These are phyloP conservation scores for Ophiocordyceps australis DNA, from an alignment of 2,329 filamentous ascomycete species.

Conservation along the genomic window DNA sequence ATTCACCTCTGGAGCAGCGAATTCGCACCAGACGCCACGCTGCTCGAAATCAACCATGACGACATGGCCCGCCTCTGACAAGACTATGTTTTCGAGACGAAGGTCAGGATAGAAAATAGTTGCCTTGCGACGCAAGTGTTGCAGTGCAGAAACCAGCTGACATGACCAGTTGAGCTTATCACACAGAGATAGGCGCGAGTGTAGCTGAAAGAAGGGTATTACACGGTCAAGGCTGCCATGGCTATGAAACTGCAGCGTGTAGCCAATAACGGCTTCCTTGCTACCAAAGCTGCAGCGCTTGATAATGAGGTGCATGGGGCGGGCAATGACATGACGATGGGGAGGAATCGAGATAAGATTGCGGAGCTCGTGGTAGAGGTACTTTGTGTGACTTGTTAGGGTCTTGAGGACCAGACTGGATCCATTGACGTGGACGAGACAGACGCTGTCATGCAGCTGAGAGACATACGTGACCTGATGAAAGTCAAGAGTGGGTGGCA, in stretches of 20 bases:
- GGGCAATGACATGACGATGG: constrained; percentile 32
- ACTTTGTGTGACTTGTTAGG: constrained; percentile 36
- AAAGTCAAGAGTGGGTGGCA: constrained; percentile 31
- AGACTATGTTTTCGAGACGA: constrained; percentile 39
- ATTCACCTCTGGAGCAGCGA: constrained; percentile 41
- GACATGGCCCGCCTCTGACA: constrained; percentile 25
- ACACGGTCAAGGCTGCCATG: constrained; percentile 36
- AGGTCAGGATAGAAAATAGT: constrained; percentile 37
- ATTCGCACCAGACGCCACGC: constrained; percentile 43
- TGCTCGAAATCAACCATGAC: constrained; percentile 46
- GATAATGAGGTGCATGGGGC: constrained; percentile 33
- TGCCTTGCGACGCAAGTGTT: constrained; percentile 26
- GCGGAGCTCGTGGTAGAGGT: constrained; percentile 41
- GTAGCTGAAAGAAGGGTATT: constrained; percentile 30
- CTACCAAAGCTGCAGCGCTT: constrained; percentile 36
- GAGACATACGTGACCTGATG: constrained; percentile 26
- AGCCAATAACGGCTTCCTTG: constrained; percentile 36
- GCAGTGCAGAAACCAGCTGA: constrained; percentile 31
- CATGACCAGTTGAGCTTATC: constrained; percentile 34
- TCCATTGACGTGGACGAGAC: constrained; percentile 25
- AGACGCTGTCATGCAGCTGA: constrained; percentile 41
- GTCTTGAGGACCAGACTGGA: constrained; percentile 37
- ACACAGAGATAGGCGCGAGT: constrained; percentile 19
- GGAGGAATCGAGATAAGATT: constrained; percentile 31
- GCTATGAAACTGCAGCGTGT: constrained; percentile 33